Evolutionary conservation across 2,329 filamentous ascomycete species (phyloP), one percentile per base, ranked within the genome.

Genomic region (Verticillium klebahnii): DNA sequence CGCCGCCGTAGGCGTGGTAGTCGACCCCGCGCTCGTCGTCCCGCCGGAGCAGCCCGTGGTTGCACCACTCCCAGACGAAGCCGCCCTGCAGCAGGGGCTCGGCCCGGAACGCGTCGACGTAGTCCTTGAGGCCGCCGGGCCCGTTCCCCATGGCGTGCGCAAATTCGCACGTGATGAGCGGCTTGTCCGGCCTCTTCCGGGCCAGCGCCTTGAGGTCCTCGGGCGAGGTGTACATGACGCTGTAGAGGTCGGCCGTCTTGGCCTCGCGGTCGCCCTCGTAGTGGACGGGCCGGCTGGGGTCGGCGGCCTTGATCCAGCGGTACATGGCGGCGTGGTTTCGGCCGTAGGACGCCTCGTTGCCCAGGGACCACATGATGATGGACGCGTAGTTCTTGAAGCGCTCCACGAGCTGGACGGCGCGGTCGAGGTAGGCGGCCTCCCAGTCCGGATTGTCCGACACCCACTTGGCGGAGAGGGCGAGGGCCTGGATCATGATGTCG

Each of bases 341-440:
- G 0, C 89, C 89, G 61, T 89, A 90, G 68, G 89, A 91, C 0
- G 88, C 81, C 70, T 91, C 89, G 63, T 91, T 92, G 0, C 89
- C 89, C 0, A 91, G 77, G 25, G 85, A 89, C 89, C 89, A 92
- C 52, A 90, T 84, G 57, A 91, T 84, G 3, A 91, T 77, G 3
- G 80, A 88, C 0, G 88, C 76, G 65, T 90, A 85, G 59, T 91
- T 81, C 66, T 78, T 80, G 65, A 78, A 77, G 8, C 89, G 78
- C 66, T 84, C 79, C 0, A 91, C 85, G 62, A 91, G 76, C 62
- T 89, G 86, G 34, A 79, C 74, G 2, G 86, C 86, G 2, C 89
- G 82, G 68, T 91, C 89, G 2, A 91, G 73, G 65, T 91, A 91
- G 0, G 88, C 85, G 0, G 83, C 80, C 60, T 75, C 75, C 87